Percentiles rank a stretch among this genome's conserved stretches.
phyloP scores from a whole-genome alignment of 2,329 filamentous ascomycete genomes.

The Hypoxylon sp. region DNA sequence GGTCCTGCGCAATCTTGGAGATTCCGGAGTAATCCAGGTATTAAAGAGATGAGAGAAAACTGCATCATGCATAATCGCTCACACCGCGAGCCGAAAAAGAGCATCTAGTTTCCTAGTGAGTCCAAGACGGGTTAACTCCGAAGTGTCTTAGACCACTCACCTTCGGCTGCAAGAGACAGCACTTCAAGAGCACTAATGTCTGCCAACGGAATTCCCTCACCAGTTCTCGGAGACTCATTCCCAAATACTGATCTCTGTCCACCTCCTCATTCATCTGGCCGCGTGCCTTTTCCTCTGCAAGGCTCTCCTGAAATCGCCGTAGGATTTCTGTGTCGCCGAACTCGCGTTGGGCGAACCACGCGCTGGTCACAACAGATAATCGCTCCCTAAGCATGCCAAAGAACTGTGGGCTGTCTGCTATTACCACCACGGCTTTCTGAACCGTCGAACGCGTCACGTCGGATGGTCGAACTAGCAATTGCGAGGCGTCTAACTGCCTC shows the following conservation, averaged over 20 bases:
- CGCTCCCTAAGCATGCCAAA: slow-evolving; percentile 93
- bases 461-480: slow-evolving; percentile 80
- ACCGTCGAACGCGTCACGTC: slow-evolving; percentile 98
- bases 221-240: slow-evolving; percentile 88
- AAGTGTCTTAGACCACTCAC: slow-evolving; percentile 59
- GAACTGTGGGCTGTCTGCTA: slow-evolving; percentile 88
- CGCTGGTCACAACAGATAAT: slow-evolving; percentile 88
- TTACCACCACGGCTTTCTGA: slow-evolving; percentile 96
- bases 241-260: slow-evolving; percentile 87
- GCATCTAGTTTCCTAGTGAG: slow-evolving; percentile 74
- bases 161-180: slow-evolving; percentile 93
- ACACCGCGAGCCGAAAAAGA: slow-evolving; percentile 97
- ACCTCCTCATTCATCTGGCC: slow-evolving; percentile 72
- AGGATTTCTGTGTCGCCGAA: slow-evolving; percentile 94
- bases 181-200: slow-evolving; percentile 93
- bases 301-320: slow-evolving; percentile 88
- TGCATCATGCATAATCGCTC: slow-evolving; percentile 98
- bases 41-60: slow-evolving; percentile 94
- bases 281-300: slow-evolving; percentile 74
- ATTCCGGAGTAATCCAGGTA: slow-evolving; percentile 90
- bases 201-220: slow-evolving; percentile 96
- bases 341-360: slow-evolving; percentile 96
- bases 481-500: slow-evolving; percentile 84
- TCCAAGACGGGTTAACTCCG: background rate
- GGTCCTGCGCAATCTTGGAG: slow-evolving; percentile 97